Evolutionary conservation across 202 grass and related monocot genomes (phyloP).

Genomic region (Tripidium arundinaceum): DNA sequence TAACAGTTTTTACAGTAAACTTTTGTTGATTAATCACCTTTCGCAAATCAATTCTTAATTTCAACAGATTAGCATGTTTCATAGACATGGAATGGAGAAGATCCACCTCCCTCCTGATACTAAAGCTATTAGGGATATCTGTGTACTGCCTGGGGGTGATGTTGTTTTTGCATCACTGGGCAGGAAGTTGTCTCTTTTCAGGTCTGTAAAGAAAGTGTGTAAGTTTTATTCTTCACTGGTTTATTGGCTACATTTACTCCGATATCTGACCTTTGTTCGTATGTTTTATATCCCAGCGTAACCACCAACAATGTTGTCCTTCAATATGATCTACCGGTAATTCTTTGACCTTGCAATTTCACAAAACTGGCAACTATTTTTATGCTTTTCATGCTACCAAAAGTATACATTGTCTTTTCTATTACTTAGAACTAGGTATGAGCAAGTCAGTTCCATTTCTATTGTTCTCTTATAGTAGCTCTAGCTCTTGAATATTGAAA

Average conservation of each 20-base stretch:
- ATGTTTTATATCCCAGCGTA: slow-evolving; percentile 53
- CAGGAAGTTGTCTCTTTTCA: slow-evolving; percentile 72
- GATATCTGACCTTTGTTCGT: slow-evolving; percentile 28
- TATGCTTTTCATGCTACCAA: no score
- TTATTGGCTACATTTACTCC: not conserved
- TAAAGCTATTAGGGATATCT: slow-evolving; percentile 80
- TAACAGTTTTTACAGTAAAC: slow-evolving; percentile 12
- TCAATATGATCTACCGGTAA: slow-evolving; percentile 82
- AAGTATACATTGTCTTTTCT: no score
- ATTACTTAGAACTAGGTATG: no score
- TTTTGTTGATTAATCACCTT: slow-evolving; percentile 31
- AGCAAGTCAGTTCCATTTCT: no score
- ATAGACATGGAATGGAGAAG: slow-evolving; percentile 47
- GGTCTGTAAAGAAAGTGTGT: slow-evolving; percentile 35
- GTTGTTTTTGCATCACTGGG: slow-evolving; percentile 79
- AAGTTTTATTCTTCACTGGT: slow-evolving; percentile 27
- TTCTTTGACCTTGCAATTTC: no score
- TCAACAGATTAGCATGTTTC: slow-evolving; percentile 74
- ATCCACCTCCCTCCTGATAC: slow-evolving; percentile 67
- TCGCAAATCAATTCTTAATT: slow-evolving; percentile 20
- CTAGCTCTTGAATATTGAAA: slow-evolving; percentile 7
- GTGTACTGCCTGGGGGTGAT: slow-evolving; percentile 51
- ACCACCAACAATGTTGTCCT: slow-evolving; percentile 63
- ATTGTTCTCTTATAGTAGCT: not conserved
- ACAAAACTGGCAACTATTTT: no score